These are phyloP conservation scores for Helicocarpus griseus DNA, from an alignment of 2,329 filamentous ascomycete species.

Conservation along the genomic window DNA sequence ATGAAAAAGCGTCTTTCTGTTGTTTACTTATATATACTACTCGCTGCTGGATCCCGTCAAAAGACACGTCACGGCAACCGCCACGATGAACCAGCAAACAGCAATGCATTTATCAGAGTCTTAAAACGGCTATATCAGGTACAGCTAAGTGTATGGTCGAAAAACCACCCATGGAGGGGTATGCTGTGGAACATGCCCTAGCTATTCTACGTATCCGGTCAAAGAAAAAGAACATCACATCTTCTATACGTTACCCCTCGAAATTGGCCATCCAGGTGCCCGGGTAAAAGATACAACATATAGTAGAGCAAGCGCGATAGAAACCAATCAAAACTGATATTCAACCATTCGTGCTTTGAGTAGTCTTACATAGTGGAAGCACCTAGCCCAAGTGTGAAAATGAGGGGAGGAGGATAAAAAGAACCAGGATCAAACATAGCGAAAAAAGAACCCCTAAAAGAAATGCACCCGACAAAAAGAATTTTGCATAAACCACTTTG, in stretches of 20 bases:
- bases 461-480: not conserved
- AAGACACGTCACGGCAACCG: not conserved
- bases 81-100: not conserved
- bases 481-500: not conserved
- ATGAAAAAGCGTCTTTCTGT: not conserved
- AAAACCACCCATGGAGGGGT: too few relatives aligned
- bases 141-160: too few relatives aligned
- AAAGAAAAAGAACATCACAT: too few relatives aligned
- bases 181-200: too few relatives aligned
- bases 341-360: not conserved
- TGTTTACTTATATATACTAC: not conserved
- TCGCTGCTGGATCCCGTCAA: constrained; percentile 2
- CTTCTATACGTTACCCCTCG: too few relatives aligned
- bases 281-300: too few relatives aligned
- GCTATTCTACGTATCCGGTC: too few relatives aligned
- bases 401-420: not conserved
- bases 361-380: not conserved
- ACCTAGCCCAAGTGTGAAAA: not conserved
- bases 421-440: not conserved
- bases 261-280: too few relatives aligned
- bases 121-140: too few relatives aligned
- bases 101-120: not conserved
- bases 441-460: not conserved
- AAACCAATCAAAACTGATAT: not conserved
- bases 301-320: not conserved